These are phyloP conservation scores for Trichoderma sp. DNA, from an alignment of 2,329 filamentous ascomycete genomes.

Conservation along the genomic window DNA sequence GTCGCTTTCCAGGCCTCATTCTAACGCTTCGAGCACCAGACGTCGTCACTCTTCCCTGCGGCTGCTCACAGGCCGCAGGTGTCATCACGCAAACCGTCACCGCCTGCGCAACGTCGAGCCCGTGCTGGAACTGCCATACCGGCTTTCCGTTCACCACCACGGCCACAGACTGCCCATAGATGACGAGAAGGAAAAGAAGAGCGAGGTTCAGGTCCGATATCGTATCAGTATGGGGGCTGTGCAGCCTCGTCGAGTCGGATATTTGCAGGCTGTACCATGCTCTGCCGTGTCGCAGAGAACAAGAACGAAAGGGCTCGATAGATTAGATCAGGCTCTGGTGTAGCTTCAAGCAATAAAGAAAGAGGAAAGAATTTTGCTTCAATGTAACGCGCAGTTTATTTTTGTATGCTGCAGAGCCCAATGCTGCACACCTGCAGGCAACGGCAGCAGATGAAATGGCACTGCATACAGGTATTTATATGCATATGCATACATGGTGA, in stretches of 20 bases:
- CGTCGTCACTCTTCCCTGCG: conserved; percentile 31
- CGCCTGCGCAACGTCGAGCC: conserved; percentile 30
- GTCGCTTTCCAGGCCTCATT: too few species aligned
- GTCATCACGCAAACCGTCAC: conserved; percentile 30
- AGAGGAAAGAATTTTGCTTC: not conserved
- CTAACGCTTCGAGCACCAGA: conserved; percentile 18
- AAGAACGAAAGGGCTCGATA: not conserved
- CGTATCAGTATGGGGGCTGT: not conserved
- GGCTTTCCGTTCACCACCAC: conserved; percentile 30
- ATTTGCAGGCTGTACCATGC: too few species aligned
- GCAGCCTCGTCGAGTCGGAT: not conserved
- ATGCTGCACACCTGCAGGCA: conserved; percentile 18
- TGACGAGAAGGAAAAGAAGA: not conserved
- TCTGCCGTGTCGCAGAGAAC: too few species aligned
- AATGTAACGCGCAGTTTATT: conserved; percentile 5
- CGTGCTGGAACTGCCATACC: conserved; percentile 28
- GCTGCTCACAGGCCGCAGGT: conserved; percentile 28
- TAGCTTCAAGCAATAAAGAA: not conserved
- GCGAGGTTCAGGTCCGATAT: too few species aligned
- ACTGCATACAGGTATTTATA: conserved; percentile 14
- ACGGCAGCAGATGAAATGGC: conserved; percentile 1
- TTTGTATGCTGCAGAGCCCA: conserved; percentile 15
- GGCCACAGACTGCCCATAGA: conserved; percentile 22
- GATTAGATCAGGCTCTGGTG: not conserved
- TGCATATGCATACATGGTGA: not conserved